Conservation (phyloP, 2,329 filamentous ascomycete species). For the Neofusicoccum kwambonambiense region DNA sequence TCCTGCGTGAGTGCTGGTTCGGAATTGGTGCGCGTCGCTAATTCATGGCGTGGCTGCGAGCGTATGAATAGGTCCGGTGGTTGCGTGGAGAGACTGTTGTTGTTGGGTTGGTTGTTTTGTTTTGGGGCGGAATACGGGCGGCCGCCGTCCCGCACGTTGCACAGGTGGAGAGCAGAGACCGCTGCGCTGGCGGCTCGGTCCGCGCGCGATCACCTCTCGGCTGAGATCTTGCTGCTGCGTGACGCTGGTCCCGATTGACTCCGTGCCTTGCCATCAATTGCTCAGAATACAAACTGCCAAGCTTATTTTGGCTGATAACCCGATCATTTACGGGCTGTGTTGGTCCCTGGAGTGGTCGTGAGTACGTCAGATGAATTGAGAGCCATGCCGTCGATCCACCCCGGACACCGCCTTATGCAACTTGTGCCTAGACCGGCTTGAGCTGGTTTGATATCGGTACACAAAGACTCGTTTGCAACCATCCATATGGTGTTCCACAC, state of each 20-base stretch:
- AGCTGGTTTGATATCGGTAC: neutral
- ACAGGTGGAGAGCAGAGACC: neutral
- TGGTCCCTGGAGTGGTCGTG: neutral
- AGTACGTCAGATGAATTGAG: neutral
- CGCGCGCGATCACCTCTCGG: conserved; percentile 1
- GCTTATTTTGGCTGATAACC: no score
- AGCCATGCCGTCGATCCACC: neutral
- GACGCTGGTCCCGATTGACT: neutral
- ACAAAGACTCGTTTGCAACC: neutral
- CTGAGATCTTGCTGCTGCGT: neutral
- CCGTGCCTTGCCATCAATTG: neutral
- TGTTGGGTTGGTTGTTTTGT: conserved; percentile 2
- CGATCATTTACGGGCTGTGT: neutral
- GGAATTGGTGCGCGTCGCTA: neutral
- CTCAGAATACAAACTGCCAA: no score
- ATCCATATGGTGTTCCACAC: no score
- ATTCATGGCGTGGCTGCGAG: neutral
- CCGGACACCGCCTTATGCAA: neutral
- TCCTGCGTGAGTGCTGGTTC: neutral
- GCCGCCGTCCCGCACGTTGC: neutral
- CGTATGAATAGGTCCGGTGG: neutral
- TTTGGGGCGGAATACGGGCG: conserved; percentile 1
- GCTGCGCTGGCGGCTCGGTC: neutral
- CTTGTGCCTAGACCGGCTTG: neutral
- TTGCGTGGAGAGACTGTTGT: neutral